Base-by-base conservation (phyloP, 805 yeast species). In the Wickerhamiella vanderwaltii region DNA sequence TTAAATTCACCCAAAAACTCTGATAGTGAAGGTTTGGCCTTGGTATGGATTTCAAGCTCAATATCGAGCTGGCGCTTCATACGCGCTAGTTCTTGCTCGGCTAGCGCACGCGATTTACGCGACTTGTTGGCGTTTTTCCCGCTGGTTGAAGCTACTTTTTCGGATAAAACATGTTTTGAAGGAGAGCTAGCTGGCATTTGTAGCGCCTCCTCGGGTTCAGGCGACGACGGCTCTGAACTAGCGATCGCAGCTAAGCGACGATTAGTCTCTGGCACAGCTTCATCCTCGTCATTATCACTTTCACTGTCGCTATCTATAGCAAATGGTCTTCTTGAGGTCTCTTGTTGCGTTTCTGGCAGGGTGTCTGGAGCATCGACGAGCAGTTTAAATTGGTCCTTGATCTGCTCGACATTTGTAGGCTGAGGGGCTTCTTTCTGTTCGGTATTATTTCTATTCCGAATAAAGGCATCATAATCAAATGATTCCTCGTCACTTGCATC, bases 81-180 rank as follows among this genome's bases (percentile, higher is more conserved):
- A 5, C 29, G 18, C n/a, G 37, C 39, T 9, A 33, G 37, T 7
- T 33, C 34, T n/a, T 38, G 19, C 38, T 32, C 39, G 13, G 43
- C 29, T 12, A 29, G n/a, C 16, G 23, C 7, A 22, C 44, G 35
- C 13, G 30, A 9, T 18, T 23, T 28, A 3, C 39, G 37, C 5
- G 23, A 13, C 23, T 31, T 16, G 23, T 15, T 6, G n/a, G n/a
- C n/a, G n/a, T n/a, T n/a, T n/a, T n/a, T n/a, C 9, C 17, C 32
- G 19, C 6, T 5, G 17, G 6, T 12, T 12, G 32, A 9, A 4
- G 18, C 18, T 16, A 19, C 9, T 12, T 31, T 17, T 17, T 12
- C 18, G 9, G 7, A 31, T 7, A 16, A 31, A 7, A 3, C 18
- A 6, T 12, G 17, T 6, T 6, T 16, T 6, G 6, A 12, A 4